These are phyloP conservation scores for Aureobasidium sp. DNA, from an alignment of 2,329 filamentous ascomycete species.

Conservation along the genomic window DNA sequence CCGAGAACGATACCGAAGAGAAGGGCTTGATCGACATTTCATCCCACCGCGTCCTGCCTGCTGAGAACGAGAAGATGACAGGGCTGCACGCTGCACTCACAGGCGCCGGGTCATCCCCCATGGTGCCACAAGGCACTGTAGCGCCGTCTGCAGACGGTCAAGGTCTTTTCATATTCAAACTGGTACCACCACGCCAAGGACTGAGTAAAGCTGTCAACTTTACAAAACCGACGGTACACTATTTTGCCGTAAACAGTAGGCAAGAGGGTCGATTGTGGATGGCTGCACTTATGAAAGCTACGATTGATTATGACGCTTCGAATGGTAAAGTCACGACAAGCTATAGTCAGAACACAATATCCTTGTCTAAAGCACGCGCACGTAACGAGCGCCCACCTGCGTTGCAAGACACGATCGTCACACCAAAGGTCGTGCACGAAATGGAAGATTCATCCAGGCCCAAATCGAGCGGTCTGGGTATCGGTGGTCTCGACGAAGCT, in stretches of 20 bases:
- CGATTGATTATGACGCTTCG: slow-evolving; percentile 80
- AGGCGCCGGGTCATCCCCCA: slow-evolving; percentile 60
- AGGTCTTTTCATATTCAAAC: slow-evolving; percentile 94
- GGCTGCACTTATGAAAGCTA: slow-evolving; percentile 97
- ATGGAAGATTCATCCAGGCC: not conserved
- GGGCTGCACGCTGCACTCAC: slow-evolving; percentile 88
- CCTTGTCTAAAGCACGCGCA: slow-evolving; percentile 74
- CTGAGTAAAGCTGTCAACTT: slow-evolving; percentile 90
- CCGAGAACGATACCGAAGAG: slow-evolving; percentile 83
- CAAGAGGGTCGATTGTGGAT: slow-evolving; percentile 91
- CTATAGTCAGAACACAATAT: slow-evolving; percentile 96
- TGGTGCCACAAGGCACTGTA: slow-evolving; percentile 41
- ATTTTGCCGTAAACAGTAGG: slow-evolving; percentile 90
- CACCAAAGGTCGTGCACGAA: not conserved
- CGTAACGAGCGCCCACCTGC: slow-evolving; percentile 87
- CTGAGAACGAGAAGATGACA: slow-evolving; percentile 83
- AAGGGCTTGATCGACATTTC: slow-evolving; percentile 97
- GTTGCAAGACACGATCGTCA: slow-evolving; percentile 41
- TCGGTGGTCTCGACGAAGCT: slow-evolving; percentile 17
- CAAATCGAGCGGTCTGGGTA: slow-evolving; percentile 17
- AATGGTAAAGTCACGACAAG: slow-evolving; percentile 70
- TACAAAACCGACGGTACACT: slow-evolving; percentile 94
- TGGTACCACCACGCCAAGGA: slow-evolving; percentile 81
- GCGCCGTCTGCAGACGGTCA: slow-evolving; percentile 34
- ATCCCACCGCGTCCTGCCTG: slow-evolving; percentile 90